phyloP scores from a whole-genome alignment of 352 stramenopile genomes.

The Hyaloperonospora brassicae region DNA sequence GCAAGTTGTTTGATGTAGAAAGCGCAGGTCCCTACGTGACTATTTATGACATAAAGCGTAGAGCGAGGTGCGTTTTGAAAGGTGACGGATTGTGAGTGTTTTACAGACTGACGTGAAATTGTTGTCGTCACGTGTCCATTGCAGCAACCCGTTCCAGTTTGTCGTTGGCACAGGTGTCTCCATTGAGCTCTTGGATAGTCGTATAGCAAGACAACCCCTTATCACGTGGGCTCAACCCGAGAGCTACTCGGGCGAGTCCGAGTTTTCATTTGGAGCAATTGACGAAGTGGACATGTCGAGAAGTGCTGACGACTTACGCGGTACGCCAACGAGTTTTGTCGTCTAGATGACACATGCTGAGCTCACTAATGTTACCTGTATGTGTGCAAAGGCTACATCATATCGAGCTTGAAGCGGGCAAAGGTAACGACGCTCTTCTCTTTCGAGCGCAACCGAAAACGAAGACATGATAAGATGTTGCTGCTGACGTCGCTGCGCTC shows the following conservation, averaged over 20 bases:
- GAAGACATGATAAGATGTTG: constrained; percentile 19
- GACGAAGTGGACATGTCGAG: constrained; percentile 37
- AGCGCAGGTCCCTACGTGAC: constrained; percentile 26
- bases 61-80: constrained; percentile 32
- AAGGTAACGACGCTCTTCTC: constrained; percentile 44
- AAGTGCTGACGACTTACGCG: constrained; percentile 23
- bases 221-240: constrained; percentile 48
- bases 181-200: constrained; percentile 59
- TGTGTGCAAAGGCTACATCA: constrained; percentile 28
- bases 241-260: constrained; percentile 13
- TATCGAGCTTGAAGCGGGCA: constrained; percentile 28
- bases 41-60: constrained; percentile 62
- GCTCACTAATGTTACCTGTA: not conserved
- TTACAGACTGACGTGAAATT: constrained; percentile 5
- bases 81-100: not conserved
- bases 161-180: constrained; percentile 55
- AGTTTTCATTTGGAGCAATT: constrained; percentile 32
- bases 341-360: not conserved
- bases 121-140: constrained; percentile 3
- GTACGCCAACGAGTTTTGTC: constrained; percentile 16
- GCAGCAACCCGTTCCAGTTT: constrained; percentile 63
- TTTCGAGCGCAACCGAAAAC: constrained; percentile 33
- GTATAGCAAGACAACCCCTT: constrained; percentile 51
- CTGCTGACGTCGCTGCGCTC: constrained; percentile 36
- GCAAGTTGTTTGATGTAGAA: constrained; percentile 47